Evolutionary conservation across 2,329 filamentous ascomycete genomes (phyloP), one percentile per base, ranked within the genome.

Genomic region (Aspergillus arachidicola): DNA sequence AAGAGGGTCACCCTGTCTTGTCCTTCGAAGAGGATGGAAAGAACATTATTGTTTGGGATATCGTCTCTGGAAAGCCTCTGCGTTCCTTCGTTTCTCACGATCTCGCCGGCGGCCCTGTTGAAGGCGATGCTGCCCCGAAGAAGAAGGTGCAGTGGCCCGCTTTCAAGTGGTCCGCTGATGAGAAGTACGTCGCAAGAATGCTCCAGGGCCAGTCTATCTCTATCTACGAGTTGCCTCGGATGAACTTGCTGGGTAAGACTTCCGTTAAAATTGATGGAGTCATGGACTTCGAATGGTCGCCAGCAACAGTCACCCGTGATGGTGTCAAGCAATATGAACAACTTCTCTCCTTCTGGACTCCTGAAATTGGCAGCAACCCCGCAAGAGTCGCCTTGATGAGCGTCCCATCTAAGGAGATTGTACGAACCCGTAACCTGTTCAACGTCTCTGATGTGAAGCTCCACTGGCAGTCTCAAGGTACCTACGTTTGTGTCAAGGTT

Each of bases 31-130:
- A 99, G 75, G 94, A 99, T 72, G 95, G 95, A 79, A 98, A 98
- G 86, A 97, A 98, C 86, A 98, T 98, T 80, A 91, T 99, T 75
- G 94, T 99, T 75, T 99, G 95, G 95, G 94, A 98, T 75, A 90
- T 98, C 66, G 91, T 92, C 58, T 95, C 94, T 11, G 89, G 88
- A 72, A 91, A 94, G 78, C 93, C 94, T 61, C 86, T 99, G 57
- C 91, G 95, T 67, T 98, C 95, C 0, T 99, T 99, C 76, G 89
- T 92, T 67, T 96, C 94, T 71, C 86, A 97, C 67, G 95, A 99
- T 70, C 82, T 92, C 51, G 66, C 76, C 28, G 73, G 76, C 51
- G 73, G 75, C 16, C 88, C 91, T 34, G 87, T 79, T 57, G 89
- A 89, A 61, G 84, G 84, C 43, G 87, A 89, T 43, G 87, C 87